Conservation (phyloP, 331 rosid genomes). For the Pyracantha coccinea region DNA sequence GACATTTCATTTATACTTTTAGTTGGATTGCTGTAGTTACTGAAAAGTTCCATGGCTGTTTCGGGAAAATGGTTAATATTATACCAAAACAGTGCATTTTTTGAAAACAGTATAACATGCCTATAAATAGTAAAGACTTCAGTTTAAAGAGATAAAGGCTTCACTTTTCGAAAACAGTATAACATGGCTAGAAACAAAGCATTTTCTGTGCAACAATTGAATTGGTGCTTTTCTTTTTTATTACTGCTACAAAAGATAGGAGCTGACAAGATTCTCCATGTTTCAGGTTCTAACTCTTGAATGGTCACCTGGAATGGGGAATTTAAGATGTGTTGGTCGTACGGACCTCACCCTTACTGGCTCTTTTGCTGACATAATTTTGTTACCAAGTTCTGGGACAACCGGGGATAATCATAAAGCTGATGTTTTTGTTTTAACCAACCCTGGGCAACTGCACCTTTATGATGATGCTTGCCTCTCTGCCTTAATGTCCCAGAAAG, state of each 20-base stretch:
- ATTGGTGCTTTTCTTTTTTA: neutral
- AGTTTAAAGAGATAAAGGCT: neutral
- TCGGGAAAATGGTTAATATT: neutral
- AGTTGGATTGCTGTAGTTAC: neutral
- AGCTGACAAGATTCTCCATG: slow-evolving; percentile 6
- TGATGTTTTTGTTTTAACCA: slow-evolving; percentile 74
- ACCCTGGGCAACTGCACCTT: slow-evolving; percentile 83
- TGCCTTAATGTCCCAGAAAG: slow-evolving; percentile 48
- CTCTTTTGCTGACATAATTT: slow-evolving; percentile 83
- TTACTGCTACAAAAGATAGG: slow-evolving; percentile 2
- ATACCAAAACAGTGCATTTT: slow-evolving; percentile 4
- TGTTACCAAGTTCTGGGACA: slow-evolving; percentile 51
- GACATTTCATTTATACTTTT: neutral
- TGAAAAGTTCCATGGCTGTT: neutral
- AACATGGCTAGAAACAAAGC: neutral
- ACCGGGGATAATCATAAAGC: slow-evolving; percentile 32
- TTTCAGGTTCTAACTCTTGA: slow-evolving; percentile 87
- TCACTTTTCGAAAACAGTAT: neutral
- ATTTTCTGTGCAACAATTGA: neutral
- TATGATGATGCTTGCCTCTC: slow-evolving; percentile 55
- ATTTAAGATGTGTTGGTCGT: slow-evolving; percentile 68
- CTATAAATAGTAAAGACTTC: neutral
- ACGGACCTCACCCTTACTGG: slow-evolving; percentile 78
- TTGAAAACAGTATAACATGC: neutral
- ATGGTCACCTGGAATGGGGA: slow-evolving; percentile 80